These are phyloP conservation scores for Eremothecium sinecaudum DNA, from an alignment of 1,139 yeast species.

Conservation along the genomic window DNA sequence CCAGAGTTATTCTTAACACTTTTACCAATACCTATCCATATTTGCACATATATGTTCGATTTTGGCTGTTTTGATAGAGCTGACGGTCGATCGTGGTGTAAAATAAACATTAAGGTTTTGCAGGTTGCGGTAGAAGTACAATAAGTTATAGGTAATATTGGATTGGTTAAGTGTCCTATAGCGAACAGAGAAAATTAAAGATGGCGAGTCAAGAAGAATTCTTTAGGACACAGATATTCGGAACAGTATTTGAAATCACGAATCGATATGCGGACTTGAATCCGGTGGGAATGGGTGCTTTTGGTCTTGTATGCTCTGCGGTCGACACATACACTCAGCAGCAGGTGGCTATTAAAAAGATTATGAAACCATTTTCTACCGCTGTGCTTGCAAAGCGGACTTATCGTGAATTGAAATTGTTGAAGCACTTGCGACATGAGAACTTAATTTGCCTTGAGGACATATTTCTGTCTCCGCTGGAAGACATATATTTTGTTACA, in stretches of 20 bases:
- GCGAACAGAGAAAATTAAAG: neutral
- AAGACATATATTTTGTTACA: conserved; percentile 94
- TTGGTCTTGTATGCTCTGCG: conserved; percentile 95
- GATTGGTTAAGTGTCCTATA: conserved; percentile 1
- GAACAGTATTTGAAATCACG: conserved; percentile 91
- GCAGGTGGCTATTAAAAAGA: conserved; percentile 93
- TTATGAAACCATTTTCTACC: conserved; percentile 94
- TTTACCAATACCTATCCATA: too few relatives aligned
- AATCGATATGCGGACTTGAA: conserved; percentile 82
- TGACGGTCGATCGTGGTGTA: too few relatives aligned
- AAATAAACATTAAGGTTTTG: too few relatives aligned
- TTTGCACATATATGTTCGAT: too few relatives aligned
- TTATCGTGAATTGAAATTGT: conserved; percentile 83
- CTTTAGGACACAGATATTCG: conserved; percentile 47
- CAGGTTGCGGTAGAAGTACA: too few relatives aligned
- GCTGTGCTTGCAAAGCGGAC: conserved; percentile 94
- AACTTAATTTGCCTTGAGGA: conserved; percentile 89
- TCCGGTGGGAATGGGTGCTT: conserved; percentile 99
- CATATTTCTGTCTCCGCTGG: conserved; percentile 87
- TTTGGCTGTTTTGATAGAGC: too few relatives aligned
- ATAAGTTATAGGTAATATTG: neutral
- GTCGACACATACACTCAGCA: conserved; percentile 83
- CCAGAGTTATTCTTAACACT: too few relatives aligned
- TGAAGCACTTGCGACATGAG: conserved; percentile 91
- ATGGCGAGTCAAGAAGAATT: conserved; percentile 23